These are phyloP conservation scores for Obba rivulosa DNA, from an alignment of 768 basidiomycete species.

Conservation along the genomic window DNA sequence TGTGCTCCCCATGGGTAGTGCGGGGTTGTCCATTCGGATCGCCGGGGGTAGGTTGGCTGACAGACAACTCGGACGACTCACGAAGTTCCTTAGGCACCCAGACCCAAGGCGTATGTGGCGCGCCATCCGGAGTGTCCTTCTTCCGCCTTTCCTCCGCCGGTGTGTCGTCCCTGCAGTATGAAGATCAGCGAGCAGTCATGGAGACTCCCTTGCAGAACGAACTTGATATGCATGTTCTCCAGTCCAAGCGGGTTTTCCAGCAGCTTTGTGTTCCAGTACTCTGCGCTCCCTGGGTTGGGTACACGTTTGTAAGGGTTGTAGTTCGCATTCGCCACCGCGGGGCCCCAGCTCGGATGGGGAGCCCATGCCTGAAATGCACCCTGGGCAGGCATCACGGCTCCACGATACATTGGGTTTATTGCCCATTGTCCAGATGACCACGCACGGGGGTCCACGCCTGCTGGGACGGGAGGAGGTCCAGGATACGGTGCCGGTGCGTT, in stretches of 20 bases:
- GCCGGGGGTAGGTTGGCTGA: slow-evolving; percentile 1
- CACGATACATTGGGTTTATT: slow-evolving; percentile 22
- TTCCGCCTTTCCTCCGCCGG: slow-evolving; percentile 8
- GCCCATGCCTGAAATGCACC: slow-evolving; percentile 16
- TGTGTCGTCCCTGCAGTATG: slow-evolving; percentile 8
- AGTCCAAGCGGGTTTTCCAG: slow-evolving; percentile 62
- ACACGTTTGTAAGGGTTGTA: slow-evolving; percentile 63
- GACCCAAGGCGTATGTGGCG: slow-evolving; percentile 63
- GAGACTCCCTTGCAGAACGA: slow-evolving; percentile 21
- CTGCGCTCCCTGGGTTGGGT: slow-evolving; percentile 55
- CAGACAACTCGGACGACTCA: slow-evolving; percentile 13
- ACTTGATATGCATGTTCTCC: slow-evolving; percentile 61
- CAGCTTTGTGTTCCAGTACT: slow-evolving; percentile 57
- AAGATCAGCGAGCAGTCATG: not conserved
- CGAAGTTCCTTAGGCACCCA: slow-evolving; percentile 42
- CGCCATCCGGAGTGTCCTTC: slow-evolving; percentile 24
- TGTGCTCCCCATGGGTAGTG: not conserved
- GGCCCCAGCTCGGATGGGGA: slow-evolving; percentile 23
- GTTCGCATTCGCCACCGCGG: slow-evolving; percentile 23
- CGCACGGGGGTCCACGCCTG: slow-evolving; percentile 37
- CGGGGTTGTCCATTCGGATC: not conserved
- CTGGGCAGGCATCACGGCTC: slow-evolving; percentile 6
- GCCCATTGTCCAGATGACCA: slow-evolving; percentile 43
- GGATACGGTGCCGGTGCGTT: slow-evolving; percentile 31
- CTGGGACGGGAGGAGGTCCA: slow-evolving; percentile 52